Evolutionary conservation across 331 rosid genomes (phyloP).

Genomic region (Dryas integrifolia): DNA sequence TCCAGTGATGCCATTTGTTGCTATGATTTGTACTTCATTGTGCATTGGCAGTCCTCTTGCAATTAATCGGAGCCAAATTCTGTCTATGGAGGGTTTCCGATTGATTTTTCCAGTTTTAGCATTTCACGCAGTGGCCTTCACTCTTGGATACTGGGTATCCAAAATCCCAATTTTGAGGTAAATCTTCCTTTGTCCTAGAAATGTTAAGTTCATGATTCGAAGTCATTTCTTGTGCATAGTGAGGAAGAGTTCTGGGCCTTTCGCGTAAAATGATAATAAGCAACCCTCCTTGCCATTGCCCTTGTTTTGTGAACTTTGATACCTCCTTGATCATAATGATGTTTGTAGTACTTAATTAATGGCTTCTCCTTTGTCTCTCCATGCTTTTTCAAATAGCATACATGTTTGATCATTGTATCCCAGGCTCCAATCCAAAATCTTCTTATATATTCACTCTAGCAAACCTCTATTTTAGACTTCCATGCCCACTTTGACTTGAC

Average conservation of each 20-base stretch:
- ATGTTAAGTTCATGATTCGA: conserved; percentile 17
- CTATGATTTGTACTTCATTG: conserved; percentile 89
- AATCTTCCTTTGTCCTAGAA: conserved; percentile 21
- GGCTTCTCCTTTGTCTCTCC: neutral
- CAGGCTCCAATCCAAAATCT: neutral
- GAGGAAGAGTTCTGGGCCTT: neutral
- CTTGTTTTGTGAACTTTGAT: neutral
- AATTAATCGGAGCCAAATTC: conserved; percentile 65
- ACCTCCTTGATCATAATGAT: neutral
- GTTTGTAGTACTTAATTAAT: neutral
- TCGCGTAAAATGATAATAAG: neutral
- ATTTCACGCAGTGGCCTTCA: conserved; percentile 78
- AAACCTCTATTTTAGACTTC: neutral
- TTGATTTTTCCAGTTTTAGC: conserved; percentile 67
- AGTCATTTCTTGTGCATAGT: neutral
- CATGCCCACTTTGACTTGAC: neutral
- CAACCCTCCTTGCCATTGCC: neutral
- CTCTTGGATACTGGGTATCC: conserved; percentile 80
- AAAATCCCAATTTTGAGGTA: conserved; percentile 71
- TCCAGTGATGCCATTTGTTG: conserved; percentile 93
- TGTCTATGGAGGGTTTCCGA: conserved; percentile 70
- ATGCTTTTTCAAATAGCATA: neutral
- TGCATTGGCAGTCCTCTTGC: conserved; percentile 99
- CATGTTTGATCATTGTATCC: neutral
- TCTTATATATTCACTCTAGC: neutral